Base-by-base conservation (phyloP, 495 filamentous ascomycete genomes). In the Trichoderma reesei region DNA sequence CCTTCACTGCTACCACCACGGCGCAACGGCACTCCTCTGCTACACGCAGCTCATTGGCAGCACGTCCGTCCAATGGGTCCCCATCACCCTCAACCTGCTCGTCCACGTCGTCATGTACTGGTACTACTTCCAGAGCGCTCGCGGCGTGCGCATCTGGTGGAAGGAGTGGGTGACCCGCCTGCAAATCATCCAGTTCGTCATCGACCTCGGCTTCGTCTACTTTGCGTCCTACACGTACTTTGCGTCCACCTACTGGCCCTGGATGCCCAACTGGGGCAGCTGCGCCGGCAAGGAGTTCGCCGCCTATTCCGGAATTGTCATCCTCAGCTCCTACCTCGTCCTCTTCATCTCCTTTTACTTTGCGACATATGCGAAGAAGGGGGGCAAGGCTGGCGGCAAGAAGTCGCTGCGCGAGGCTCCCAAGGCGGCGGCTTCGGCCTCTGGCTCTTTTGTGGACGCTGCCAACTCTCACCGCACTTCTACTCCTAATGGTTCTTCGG, bases 321-420 rank as follows among this genome's bases (percentile, higher is more conserved):
- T 96, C 71, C 78, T 98, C 69, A 90, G 82, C 78, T 94, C 89
- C 46, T 98, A 98, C 83, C 86, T 98, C 63, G 80, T 97, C 67
- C 89, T 98, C 64, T 98, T 98, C 85, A 96, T 98, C 80, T 91
- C 88, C 60, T 98, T 98, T 88, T 98, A 98, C 83, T 80, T 95
- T 66, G 90, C 90, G 59, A 98, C 94, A 61, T 98, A 98, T 80
- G 44, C 44, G 20, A 91, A 89, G 77, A 96, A 95, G 84, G 79
- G 84, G 59, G 82, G 83, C 70, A 90, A 89, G 81, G 80, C 77
- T 63, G 18, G 13, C 36, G 78, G 75, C 20, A 82, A 81, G 72
- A 87, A 85, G 76, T 74, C 78, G 34, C 73, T 79, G 41, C 77
- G 79, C 42, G 74, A 78, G 63, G 79, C 80, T 78, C 76, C 74